A percentile compares a stretch with the other conserved stretches of the same genome.
phyloP scores from a whole-genome alignment of 345 rosid species.

The Ceriops decandra region DNA sequence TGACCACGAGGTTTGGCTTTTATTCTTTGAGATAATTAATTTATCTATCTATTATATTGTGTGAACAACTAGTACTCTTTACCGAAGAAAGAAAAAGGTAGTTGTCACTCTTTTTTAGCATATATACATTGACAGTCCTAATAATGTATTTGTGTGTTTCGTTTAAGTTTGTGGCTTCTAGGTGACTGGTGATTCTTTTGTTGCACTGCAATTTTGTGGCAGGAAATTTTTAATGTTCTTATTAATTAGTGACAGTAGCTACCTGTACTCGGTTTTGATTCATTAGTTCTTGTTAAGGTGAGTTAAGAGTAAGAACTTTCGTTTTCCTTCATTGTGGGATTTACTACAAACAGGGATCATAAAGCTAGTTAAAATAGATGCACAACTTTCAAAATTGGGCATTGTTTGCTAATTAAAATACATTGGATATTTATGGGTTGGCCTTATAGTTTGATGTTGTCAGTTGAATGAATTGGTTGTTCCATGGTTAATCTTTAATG shows the following conservation, averaged over 20 bases:
- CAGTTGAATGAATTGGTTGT: neutral
- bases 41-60: neutral
- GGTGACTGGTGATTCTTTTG: neutral
- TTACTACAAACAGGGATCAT: neutral
- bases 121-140: too few species aligned
- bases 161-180: neutral
- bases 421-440: neutral
- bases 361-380: neutral
- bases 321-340: neutral
- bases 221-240: too few species aligned
- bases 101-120: too few species aligned
- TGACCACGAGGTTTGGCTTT: constrained; percentile 79
- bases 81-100: too few species aligned
- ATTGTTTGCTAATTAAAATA: neutral
- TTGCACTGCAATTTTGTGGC: neutral
- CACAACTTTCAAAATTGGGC: neutral
- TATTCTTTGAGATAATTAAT: neutral
- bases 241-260: too few species aligned
- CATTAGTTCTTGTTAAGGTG: too few species aligned
- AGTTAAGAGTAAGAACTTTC: neutral
- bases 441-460: neutral
- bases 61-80: too few species aligned
- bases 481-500: neutral
- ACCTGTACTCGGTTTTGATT: too few species aligned
- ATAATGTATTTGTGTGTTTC: neutral